Conservation (phyloP, 1,139 yeast genomes). For the Candida sp. region DNA sequence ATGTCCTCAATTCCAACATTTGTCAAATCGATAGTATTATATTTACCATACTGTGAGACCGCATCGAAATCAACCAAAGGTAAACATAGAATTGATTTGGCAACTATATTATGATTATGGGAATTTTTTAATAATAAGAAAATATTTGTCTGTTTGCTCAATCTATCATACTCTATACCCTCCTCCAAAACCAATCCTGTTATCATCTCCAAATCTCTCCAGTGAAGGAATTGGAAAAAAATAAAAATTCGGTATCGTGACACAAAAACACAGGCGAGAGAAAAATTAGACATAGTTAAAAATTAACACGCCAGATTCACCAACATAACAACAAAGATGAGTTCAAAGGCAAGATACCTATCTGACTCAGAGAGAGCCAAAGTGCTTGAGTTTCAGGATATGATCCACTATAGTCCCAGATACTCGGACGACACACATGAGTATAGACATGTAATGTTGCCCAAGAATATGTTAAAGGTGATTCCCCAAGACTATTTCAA, state of each 20-base stretch:
- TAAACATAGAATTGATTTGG: constrained; percentile 1
- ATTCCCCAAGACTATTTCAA: constrained; percentile 97
- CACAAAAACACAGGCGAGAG: neutral
- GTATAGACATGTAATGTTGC: constrained; percentile 91
- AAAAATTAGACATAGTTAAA: no score
- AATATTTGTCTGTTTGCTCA: neutral
- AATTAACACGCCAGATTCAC: neutral
- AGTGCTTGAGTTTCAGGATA: constrained; percentile 87
- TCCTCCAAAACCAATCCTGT: neutral
- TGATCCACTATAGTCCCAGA: constrained; percentile 91
- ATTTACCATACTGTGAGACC: neutral
- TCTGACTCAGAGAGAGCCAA: constrained; percentile 83
- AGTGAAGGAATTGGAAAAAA: neutral
- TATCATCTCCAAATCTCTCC: neutral
- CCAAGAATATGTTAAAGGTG: constrained; percentile 91
- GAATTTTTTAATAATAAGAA: neutral
- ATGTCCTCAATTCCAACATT: neutral
- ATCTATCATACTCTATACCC: neutral
- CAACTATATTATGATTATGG: neutral
- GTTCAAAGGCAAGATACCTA: constrained; percentile 59
- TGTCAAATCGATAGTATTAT: constrained; percentile 1
- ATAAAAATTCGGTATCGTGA: neutral
- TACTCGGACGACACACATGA: constrained; percentile 90
- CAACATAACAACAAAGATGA: constrained; percentile 16
- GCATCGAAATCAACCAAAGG: neutral